Evolutionary conservation across 768 basidiomycete species (phyloP).

Genomic region (Pleurotus tuoliensis): DNA sequence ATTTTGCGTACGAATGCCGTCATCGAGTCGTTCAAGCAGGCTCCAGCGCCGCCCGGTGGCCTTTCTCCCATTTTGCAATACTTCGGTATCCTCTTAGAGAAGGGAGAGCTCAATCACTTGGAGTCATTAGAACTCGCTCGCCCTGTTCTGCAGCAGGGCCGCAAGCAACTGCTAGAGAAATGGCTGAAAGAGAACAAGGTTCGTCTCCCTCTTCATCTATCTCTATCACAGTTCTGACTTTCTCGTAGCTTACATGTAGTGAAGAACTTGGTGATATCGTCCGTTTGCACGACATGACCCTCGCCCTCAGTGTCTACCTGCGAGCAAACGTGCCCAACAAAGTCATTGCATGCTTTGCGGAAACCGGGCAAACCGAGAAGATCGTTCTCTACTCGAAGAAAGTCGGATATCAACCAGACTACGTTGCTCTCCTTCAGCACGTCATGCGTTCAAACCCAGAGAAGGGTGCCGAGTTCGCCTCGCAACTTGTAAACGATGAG

Average conservation of each 20-base stretch:
- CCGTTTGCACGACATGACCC: constrained; percentile 90
- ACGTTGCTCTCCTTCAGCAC: constrained; percentile 88
- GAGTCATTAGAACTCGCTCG: constrained; percentile 95
- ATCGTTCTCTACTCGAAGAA: constrained; percentile 98
- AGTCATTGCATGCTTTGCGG: constrained; percentile 98
- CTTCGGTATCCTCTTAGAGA: constrained; percentile 97
- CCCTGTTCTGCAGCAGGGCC: constrained; percentile 92
- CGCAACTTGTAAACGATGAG: constrained; percentile 91
- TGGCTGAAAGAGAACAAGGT: constrained; percentile 99
- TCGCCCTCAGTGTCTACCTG: constrained; percentile 95
- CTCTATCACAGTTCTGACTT: background rate
- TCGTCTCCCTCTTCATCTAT: constrained; percentile 7
- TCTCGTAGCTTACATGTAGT: constrained; percentile 85
- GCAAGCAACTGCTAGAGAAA: constrained; percentile 96
- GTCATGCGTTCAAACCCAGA: constrained; percentile 95
- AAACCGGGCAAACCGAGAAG: constrained; percentile 98
- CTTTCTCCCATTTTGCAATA: constrained; percentile 96
- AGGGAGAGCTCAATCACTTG: constrained; percentile 94
- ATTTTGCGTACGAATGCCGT: constrained; percentile 93
- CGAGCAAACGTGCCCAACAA: constrained; percentile 98
- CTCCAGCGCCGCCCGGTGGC: constrained; percentile 86
- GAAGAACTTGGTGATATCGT: constrained; percentile 99
- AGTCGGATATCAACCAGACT: constrained; percentile 91
- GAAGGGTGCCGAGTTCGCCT: constrained; percentile 98
- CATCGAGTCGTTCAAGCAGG: constrained; percentile 96